Evolutionary conservation across 768 basidiomycete species (phyloP).

Genomic region (Hortiboletus campestris): DNA sequence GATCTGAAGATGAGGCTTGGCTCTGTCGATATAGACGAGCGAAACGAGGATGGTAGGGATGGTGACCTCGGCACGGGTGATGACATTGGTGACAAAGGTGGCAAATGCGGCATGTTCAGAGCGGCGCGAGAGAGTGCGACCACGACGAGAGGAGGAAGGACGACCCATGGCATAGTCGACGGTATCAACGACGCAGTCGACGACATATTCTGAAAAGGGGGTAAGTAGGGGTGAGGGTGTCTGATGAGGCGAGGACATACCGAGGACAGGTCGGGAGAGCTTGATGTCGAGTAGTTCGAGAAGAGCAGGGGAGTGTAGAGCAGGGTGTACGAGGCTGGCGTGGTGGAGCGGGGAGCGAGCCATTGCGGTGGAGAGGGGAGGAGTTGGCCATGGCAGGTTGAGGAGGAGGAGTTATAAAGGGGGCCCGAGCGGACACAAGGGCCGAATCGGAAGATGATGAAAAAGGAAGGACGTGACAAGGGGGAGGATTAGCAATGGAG

Average conservation of each 20-base stretch:
- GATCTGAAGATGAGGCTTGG: constrained; percentile 77
- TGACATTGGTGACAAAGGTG: constrained; percentile 64
- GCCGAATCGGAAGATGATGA: constrained; percentile 35
- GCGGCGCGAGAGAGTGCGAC: constrained; percentile 46
- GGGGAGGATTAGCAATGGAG: constrained; percentile 29
- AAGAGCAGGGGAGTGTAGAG: constrained; percentile 61
- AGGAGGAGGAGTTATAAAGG: constrained; percentile 32
- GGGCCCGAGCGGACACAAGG: constrained; percentile 26
- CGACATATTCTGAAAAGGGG: constrained; percentile 56
- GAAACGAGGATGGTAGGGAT: constrained; percentile 66
- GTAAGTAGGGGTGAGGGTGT: background rate
- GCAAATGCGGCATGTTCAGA: constrained; percentile 57
- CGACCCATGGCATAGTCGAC: constrained; percentile 78
- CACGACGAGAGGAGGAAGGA: constrained; percentile 52
- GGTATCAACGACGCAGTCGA: constrained; percentile 66
- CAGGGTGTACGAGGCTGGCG: constrained; percentile 60
- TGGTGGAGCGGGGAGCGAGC: constrained; percentile 39
- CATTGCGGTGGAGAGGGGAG: constrained; percentile 12
- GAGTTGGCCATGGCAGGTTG: constrained; percentile 9
- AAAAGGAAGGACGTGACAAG: constrained; percentile 26
- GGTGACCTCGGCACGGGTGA: constrained; percentile 71
- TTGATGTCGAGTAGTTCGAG: constrained; percentile 68
- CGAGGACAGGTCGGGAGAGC: constrained; percentile 58
- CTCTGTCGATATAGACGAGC: constrained; percentile 75
- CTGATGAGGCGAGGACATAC: constrained; percentile 40